Conservation (phyloP, 176 grass and related monocot species). For the Aechmea fasciata region DNA sequence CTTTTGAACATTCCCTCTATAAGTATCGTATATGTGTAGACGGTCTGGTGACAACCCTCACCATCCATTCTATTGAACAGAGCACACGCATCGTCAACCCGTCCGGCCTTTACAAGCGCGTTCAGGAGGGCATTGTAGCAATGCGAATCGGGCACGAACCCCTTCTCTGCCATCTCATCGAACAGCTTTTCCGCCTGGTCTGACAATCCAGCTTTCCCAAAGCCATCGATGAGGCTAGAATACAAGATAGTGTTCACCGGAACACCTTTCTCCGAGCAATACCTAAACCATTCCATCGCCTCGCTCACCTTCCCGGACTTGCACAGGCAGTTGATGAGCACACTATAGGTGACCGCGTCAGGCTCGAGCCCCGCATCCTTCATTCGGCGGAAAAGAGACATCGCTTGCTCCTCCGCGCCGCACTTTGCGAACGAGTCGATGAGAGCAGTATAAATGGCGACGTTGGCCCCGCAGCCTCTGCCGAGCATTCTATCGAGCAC, state of each 20-base stretch:
- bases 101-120: conserved; percentile 57
- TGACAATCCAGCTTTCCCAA: conserved; percentile 61
- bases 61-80: conserved; percentile 72
- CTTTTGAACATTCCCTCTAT: conserved; percentile 82
- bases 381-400: conserved; percentile 73
- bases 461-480: conserved; percentile 44
- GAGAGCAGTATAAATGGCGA: conserved; percentile 53
- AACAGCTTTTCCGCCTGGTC: conserved; percentile 65
- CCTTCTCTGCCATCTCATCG: conserved; percentile 55
- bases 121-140: conserved; percentile 81
- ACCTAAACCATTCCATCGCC: conserved; percentile 58
- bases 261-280: conserved; percentile 32
- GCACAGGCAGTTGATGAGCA: conserved; percentile 77
- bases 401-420: conserved; percentile 41
- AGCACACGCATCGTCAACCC: conserved; percentile 48
- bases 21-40: conserved; percentile 77
- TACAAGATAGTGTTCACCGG: conserved; percentile 61
- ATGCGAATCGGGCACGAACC: conserved; percentile 59
- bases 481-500: conserved; percentile 71
- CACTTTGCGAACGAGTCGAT: conserved; percentile 56
- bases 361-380: conserved; percentile 44
- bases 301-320: conserved; percentile 55
- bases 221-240: conserved; percentile 64
- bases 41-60: conserved; percentile 66
- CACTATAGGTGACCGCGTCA: conserved; percentile 54